phyloP scores from a whole-genome alignment of 306 rosid genomes.

The Arachis stenosperma region DNA sequence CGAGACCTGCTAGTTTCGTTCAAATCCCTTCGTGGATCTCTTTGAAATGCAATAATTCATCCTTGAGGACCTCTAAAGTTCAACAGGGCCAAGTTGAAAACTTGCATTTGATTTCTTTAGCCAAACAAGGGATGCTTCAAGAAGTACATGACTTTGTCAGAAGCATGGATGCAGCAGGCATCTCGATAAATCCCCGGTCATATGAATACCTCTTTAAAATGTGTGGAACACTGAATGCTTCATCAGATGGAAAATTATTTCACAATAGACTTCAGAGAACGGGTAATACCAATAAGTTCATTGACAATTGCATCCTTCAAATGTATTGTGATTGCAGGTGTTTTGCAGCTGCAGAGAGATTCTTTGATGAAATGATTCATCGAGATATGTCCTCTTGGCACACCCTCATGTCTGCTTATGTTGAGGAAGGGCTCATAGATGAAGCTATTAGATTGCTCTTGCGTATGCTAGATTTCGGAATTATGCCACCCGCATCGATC shows the following conservation, averaged over 20 bases:
- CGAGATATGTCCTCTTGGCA: slow-evolving; percentile 54
- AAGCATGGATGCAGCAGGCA: slow-evolving; percentile 49
- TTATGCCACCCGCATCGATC: slow-evolving; percentile 48
- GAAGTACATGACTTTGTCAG: slow-evolving; percentile 56
- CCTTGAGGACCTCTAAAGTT: slow-evolving; percentile 19
- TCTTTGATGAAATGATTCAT: slow-evolving; percentile 56
- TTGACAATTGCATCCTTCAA: slow-evolving; percentile 50
- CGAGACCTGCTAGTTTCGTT: slow-evolving; percentile 47
- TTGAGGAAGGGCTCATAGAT: slow-evolving; percentile 41
- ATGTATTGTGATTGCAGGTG: slow-evolving; percentile 63
- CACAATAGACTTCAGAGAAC: slow-evolving; percentile 46
- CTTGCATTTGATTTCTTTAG: slow-evolving; percentile 56
- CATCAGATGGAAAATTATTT: slow-evolving; percentile 49
- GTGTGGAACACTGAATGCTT: slow-evolving; percentile 50
- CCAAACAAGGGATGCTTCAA: slow-evolving; percentile 56
- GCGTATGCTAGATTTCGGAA: slow-evolving; percentile 49
- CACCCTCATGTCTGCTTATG: slow-evolving; percentile 54
- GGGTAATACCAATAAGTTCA: slow-evolving; percentile 41
- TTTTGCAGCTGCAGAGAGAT: slow-evolving; percentile 47
- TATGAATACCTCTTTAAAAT: slow-evolving; percentile 52
- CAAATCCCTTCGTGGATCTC: slow-evolving; percentile 64
- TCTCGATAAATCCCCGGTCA: slow-evolving; percentile 46
- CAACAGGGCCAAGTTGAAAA: slow-evolving; percentile 57
- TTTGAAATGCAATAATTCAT: slow-evolving; percentile 36
- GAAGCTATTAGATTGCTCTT: slow-evolving; percentile 49